Percentiles rank a stretch among this genome's conserved stretches.
Evolutionary conservation across 1,284 basidiomycete genomes (phyloP).

Genomic region (Tilletia walkeri): DNA sequence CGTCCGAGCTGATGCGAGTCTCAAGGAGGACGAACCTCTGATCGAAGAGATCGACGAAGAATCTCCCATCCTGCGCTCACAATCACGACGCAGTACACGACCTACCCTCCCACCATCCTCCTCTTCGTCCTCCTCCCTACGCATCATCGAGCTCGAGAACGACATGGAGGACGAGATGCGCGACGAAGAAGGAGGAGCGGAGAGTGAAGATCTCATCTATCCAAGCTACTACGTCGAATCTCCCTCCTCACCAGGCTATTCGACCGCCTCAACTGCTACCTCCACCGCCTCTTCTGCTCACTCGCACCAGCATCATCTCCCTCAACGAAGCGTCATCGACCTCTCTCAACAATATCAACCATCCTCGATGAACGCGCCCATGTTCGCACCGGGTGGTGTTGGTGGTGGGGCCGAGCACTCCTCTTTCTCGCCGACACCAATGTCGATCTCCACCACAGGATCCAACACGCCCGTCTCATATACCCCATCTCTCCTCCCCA

Average conservation of each 20-base stretch:
- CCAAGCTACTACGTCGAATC: constrained; percentile 9
- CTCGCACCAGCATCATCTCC: not conserved
- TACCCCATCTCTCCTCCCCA: too few relatives aligned
- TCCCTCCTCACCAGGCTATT: not conserved
- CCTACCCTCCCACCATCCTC: not conserved
- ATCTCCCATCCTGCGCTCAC: too few relatives aligned
- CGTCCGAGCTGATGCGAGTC: not conserved
- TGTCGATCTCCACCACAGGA: not conserved
- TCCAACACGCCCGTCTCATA: not conserved
- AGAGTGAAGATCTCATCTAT: not conserved
- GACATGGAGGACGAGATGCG: not conserved
- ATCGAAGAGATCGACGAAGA: constrained; percentile 12
- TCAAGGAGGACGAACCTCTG: not conserved
- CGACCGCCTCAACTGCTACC: not conserved
- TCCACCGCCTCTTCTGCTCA: not conserved
- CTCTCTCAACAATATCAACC: not conserved
- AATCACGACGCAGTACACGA: not conserved
- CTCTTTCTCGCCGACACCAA: not conserved
- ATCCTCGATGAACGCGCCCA: too few relatives aligned
- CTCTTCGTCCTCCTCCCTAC: not conserved
- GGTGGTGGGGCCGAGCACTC: not conserved
- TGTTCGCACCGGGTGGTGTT: too few relatives aligned
- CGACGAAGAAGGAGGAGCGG: not conserved
- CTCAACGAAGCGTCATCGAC: not conserved
- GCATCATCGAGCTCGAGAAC: constrained; percentile 14